These are phyloP conservation scores for Linnemannia zychae DNA, from an alignment of 192 early-diverging fungal species.

Conservation along the genomic window DNA sequence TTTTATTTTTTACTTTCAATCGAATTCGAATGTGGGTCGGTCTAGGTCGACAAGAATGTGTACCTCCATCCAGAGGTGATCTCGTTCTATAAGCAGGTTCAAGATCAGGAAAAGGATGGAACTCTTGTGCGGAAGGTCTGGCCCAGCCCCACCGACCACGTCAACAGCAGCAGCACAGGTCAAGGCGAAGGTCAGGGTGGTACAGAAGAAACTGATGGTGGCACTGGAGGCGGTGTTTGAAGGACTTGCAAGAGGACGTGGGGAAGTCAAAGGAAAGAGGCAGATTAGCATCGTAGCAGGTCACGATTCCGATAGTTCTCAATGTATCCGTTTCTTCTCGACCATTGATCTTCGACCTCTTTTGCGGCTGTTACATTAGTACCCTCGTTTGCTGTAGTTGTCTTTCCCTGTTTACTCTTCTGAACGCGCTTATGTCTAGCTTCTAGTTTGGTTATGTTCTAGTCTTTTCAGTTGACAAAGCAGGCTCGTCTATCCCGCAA, in stretches of 20 bases:
- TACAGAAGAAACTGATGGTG: not conserved
- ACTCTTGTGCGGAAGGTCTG: slow-evolving; percentile 12
- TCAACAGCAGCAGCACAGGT: not conserved
- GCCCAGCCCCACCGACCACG: not conserved
- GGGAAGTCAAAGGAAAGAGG: not conserved
- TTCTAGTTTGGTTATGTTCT: too few relatives aligned
- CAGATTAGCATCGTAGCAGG: not conserved
- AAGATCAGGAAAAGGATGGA: slow-evolving; percentile 30
- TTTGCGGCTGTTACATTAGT: too few relatives aligned
- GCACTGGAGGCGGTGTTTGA: not conserved
- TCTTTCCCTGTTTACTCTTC: too few relatives aligned
- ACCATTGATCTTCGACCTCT: too few relatives aligned
- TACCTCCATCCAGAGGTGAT: slow-evolving; percentile 35
- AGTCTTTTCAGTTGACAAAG: too few relatives aligned
- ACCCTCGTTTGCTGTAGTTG: too few relatives aligned
- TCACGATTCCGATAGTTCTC: too few relatives aligned
- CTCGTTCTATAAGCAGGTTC: slow-evolving; percentile 26
- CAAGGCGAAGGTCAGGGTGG: not conserved
- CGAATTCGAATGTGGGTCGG: not conserved
- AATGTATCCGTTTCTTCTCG: too few relatives aligned
- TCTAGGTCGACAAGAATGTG: slow-evolving; percentile 49
- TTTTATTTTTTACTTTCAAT: not conserved
- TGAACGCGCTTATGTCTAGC: too few relatives aligned
- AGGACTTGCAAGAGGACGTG: not conserved
- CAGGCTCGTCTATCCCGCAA: too few relatives aligned